Conservation (phyloP, 805 yeast genomes). For the Spathaspora boniae region DNA sequence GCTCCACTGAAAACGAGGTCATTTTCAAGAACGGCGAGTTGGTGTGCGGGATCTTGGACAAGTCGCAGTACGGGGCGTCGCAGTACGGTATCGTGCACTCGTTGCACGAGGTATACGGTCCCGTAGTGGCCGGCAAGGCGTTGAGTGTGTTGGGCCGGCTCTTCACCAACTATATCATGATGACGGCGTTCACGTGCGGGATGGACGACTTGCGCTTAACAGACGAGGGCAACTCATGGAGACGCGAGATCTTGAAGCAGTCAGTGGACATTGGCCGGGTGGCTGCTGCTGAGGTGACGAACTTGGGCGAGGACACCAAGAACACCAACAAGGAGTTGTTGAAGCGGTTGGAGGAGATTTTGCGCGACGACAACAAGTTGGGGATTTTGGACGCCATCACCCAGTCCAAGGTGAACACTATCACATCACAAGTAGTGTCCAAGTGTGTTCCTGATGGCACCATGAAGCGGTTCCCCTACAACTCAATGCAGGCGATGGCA, state of each 20-base stretch:
- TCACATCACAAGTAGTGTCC: constrained; percentile 92
- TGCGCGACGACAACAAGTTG: constrained; percentile 87
- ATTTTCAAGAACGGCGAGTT: constrained; percentile 83
- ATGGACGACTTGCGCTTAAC: constrained; percentile 98
- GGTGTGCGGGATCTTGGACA: constrained; percentile 89
- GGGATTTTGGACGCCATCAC: constrained; percentile 95
- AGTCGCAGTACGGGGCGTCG: constrained; percentile 97
- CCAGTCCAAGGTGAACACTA: constrained; percentile 85
- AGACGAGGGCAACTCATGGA: constrained; percentile 84
- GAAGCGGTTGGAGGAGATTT: constrained; percentile 87
- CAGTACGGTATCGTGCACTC: constrained; percentile 97
- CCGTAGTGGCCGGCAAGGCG: constrained; percentile 83
- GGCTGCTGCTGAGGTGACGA: constrained; percentile 94
- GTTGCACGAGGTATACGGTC: constrained; percentile 92
- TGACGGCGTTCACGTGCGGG: constrained; percentile 97
- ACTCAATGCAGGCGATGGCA: constrained; percentile 99
- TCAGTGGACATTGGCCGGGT: constrained; percentile 80
- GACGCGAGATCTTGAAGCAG: constrained; percentile 74
- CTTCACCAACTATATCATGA: constrained; percentile 89
- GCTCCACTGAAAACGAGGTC: constrained; percentile 82
- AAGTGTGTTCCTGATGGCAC: constrained; percentile 96
- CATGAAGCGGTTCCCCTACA: constrained; percentile 90
- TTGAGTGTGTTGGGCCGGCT: constrained; percentile 91
- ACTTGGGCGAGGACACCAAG: constrained; percentile 52
- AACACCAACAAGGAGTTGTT: constrained; percentile 68